Base-by-base conservation (phyloP, 805 yeast species). In the Yamadazyma sp. region DNA sequence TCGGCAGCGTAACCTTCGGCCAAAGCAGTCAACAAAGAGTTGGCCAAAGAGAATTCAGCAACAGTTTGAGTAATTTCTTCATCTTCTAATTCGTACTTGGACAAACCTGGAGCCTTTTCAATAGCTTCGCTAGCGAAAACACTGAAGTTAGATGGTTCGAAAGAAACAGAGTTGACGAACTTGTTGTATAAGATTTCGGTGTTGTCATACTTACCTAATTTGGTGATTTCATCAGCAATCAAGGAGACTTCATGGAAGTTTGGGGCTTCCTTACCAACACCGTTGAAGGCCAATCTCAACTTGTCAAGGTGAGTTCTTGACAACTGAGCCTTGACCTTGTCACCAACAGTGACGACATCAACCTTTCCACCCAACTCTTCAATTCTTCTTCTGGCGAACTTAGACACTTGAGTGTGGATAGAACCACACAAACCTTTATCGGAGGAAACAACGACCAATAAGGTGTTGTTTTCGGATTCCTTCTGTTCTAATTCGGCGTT, bases 361-460 rank as follows among this genome's bases (percentile, higher is more conserved):
- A 59, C 73, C 44, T 83, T 78, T 46, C 76, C 76, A 51, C 85
- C 79, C 55, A 75, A 64, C 55, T 76, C 84, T 22, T 57, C 71
- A 41, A 82, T 59, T 70, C 80, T 78, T 48, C 52, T 60, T 72
- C 95, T 87, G 45, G 95, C 84, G 47, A 84, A 80, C 72, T 91
- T 89, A 54, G 96, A 84, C 55, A 91, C 71, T 72, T 87, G 95
- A 37, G 99, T 80, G 75, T 93, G 99, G 61, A 93, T 88, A 32
- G 98, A 90, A 56, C 99, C 99, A 79, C 99, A 93, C 57, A 93
- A 79, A 62, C 99, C 99, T 75, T 93, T 93, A 74, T 93, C 99
- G 44, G 96, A 88, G 33, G 98, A 84, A 48, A 89, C 80, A 42
- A 90, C 96, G 59, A 91, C 74, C 53, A 91, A 69, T 60, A 93